These are phyloP conservation scores for Gilbertella persicaria DNA, from an alignment of 371 early-diverging fungal genomes.

Conservation along the genomic window DNA sequence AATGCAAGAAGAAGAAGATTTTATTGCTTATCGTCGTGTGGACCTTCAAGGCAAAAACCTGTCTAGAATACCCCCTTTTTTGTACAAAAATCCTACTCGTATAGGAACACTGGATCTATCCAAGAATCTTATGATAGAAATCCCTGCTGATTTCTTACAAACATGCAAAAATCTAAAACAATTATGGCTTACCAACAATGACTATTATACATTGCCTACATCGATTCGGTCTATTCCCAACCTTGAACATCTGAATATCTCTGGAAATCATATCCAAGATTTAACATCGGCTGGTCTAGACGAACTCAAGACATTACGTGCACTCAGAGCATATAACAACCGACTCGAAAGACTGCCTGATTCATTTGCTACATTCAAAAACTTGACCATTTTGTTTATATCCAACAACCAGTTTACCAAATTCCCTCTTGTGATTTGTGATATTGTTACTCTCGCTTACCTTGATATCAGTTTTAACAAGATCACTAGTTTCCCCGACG, in stretches of 20 bases:
- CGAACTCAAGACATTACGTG: conserved; percentile 53
- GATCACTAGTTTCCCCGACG: conserved; percentile 72
- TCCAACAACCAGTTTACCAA: conserved; percentile 77
- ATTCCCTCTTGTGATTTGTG: conserved; percentile 49
- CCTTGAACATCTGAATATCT: conserved; percentile 72
- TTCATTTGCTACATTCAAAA: conserved; percentile 52
- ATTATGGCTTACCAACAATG: conserved; percentile 72
- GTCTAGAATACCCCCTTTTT: conserved; percentile 70
- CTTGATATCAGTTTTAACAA: conserved; percentile 88
- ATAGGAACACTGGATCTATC: conserved; percentile 75
- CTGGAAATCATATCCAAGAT: conserved; percentile 71
- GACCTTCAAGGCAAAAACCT: conserved; percentile 64
- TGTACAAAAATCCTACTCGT: conserved; percentile 64
- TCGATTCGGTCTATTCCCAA: conserved; percentile 58
- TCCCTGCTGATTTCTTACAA: conserved; percentile 77
- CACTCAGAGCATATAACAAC: conserved; percentile 75
- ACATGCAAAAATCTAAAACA: conserved; percentile 65
- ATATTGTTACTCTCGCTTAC: conserved; percentile 59
- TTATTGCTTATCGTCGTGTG: conserved; percentile 45
- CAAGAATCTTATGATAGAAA: conserved; percentile 68
- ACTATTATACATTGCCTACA: conserved; percentile 59
- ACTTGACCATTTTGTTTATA: conserved; percentile 68
- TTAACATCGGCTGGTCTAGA: conserved; percentile 62
- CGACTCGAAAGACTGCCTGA: conserved; percentile 64
- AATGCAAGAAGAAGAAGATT: conserved; percentile 37